Evolutionary conservation across 208 protist genomes (phyloP).

Genomic region (Strigomonas culicis): DNA sequence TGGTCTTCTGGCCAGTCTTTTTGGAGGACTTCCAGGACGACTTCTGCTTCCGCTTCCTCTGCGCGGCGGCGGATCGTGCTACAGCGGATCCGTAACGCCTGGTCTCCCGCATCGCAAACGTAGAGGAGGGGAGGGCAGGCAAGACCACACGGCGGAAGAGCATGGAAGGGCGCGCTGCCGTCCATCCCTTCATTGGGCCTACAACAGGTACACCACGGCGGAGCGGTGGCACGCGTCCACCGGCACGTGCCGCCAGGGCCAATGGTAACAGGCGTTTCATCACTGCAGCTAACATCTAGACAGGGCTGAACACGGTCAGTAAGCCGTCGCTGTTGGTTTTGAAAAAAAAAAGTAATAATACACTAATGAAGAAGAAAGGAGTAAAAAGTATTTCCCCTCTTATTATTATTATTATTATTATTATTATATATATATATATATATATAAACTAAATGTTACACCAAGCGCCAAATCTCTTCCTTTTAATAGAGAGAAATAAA

Average conservation of each 20-base stretch:
- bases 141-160: not conserved
- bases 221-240: no score
- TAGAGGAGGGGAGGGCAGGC: not conserved
- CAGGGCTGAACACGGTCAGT: not conserved
- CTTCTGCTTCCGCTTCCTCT: not conserved
- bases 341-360: not conserved
- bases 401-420: not conserved
- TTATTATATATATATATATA: conserved; percentile 15
- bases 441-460: no score
- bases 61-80: not conserved
- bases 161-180: not conserved
- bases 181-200: not conserved
- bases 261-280: no score
- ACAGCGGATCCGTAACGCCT: not conserved
- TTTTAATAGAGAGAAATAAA: no score
- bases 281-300: no score
- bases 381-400: not conserved
- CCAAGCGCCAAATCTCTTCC: no score
- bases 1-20: not conserved
- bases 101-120: not conserved
- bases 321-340: not conserved
- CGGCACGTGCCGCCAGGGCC: no score
- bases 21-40: not conserved
- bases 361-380: not conserved
- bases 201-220: not conserved